Percentiles rank a stretch among this genome's conserved stretches.
Conservation (phyloP, 331 rosid genomes). For the Quercus lobata region DNA sequence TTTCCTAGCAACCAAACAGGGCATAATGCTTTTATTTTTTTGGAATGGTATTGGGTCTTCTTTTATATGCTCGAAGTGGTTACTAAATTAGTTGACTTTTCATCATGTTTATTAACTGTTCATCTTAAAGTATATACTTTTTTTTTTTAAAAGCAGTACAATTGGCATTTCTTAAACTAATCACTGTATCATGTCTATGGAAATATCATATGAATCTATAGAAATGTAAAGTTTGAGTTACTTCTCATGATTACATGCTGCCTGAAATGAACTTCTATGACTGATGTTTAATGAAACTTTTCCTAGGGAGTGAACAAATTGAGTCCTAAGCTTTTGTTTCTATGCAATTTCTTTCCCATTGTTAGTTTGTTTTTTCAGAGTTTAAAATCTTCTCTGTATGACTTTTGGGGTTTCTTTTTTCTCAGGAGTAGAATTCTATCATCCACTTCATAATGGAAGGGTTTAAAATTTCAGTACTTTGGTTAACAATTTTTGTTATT, state of each 20-base stretch:
- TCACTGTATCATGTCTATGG: background rate
- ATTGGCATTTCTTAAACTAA: background rate
- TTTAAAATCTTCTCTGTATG: background rate
- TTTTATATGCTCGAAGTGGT: too few relatives aligned
- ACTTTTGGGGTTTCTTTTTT: background rate
- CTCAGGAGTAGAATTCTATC: background rate
- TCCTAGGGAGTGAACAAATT: background rate
- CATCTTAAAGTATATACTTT: too few relatives aligned
- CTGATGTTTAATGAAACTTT: background rate
- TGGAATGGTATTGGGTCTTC: too few relatives aligned
- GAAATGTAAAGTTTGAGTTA: background rate
- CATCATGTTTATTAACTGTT: too few relatives aligned
- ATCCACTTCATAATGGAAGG: background rate
- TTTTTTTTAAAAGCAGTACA: background rate
- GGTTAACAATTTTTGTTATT: background rate
- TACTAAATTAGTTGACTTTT: too few relatives aligned
- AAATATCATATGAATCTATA: background rate
- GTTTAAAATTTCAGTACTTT: background rate
- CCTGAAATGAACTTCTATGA: background rate
- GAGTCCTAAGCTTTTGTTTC: background rate
- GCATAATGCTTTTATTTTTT: too few relatives aligned
- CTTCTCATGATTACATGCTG: background rate
- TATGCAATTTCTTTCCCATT: background rate
- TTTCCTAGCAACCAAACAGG: too few relatives aligned
- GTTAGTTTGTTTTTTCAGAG: background rate